Evolutionary conservation across 345 rosid species (phyloP).

Genomic region (Dimocarpus longan): DNA sequence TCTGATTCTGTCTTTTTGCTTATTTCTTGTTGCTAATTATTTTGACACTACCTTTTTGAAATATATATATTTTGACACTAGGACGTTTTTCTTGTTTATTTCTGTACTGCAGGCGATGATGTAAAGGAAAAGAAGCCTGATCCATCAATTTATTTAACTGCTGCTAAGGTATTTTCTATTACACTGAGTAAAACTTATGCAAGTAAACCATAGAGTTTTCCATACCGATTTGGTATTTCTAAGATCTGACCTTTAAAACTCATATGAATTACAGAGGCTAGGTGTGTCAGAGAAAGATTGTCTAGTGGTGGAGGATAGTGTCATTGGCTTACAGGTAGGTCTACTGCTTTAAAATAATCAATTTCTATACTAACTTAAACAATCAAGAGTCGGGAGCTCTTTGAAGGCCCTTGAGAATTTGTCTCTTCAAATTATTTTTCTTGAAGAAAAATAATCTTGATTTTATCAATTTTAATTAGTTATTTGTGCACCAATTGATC

Average conservation of each 20-base stretch:
- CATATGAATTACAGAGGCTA: slow-evolving; percentile 54
- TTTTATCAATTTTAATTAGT: neutral
- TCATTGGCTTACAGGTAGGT: slow-evolving; percentile 80
- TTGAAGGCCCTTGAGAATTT: neutral
- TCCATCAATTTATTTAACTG: slow-evolving; percentile 82
- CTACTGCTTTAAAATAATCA: neutral
- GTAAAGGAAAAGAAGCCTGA: slow-evolving; percentile 96
- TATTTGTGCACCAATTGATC: neutral
- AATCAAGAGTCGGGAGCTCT: neutral
- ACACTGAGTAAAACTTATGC: neutral
- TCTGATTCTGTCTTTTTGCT: neutral
- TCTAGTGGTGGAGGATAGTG: slow-evolving; percentile 95
- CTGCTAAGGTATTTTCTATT: slow-evolving; percentile 55
- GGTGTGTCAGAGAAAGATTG: slow-evolving; percentile 74
- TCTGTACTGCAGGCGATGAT: slow-evolving; percentile 68
- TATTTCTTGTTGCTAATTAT: neutral
- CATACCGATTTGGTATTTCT: neutral
- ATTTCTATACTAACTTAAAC: neutral
- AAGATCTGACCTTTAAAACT: slow-evolving; percentile 8
- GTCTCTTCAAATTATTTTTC: neutral
- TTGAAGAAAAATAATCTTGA: neutral
- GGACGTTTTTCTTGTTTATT: neutral
- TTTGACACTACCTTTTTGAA: neutral
- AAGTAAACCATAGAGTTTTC: slow-evolving; percentile 1
- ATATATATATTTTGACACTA: neutral